Evolutionary conservation across 1,284 basidiomycete species (phyloP).

Genomic region (Inonotus hispidus): DNA sequence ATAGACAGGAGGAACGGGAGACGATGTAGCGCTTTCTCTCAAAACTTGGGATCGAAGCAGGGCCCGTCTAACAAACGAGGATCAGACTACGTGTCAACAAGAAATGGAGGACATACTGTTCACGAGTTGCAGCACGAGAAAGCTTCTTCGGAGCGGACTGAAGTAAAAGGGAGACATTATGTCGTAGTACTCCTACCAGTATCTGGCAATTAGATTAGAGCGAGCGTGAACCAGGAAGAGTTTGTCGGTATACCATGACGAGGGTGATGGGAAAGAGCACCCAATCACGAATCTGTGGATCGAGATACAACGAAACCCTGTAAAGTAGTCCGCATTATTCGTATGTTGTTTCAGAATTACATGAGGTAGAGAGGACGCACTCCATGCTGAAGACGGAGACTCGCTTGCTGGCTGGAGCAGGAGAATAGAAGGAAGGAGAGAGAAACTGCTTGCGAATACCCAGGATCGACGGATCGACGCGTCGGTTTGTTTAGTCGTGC

Average conservation of each 20-base stretch:
- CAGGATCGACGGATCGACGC: conserved; percentile 2
- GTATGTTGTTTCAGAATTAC: neutral
- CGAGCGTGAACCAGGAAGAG: neutral
- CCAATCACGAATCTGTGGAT: conserved; percentile 92
- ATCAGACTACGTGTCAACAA: neutral
- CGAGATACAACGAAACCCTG: conserved; percentile 79
- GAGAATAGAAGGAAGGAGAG: conserved; percentile 8
- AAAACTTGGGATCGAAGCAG: conserved; percentile 80
- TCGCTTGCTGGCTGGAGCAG: no score
- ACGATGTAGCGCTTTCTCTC: conserved; percentile 72
- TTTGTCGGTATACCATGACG: conserved; percentile 70
- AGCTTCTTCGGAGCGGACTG: conserved; percentile 84
- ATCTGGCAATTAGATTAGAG: conserved; percentile 46
- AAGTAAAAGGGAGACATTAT: conserved; percentile 88
- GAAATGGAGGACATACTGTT: conserved; percentile 68
- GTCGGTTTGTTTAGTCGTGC: neutral
- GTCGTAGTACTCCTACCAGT: conserved; percentile 88
- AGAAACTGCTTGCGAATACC: neutral
- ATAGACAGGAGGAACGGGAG: conserved; percentile 69
- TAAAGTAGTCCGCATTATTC: conserved; percentile 23
- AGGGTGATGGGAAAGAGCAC: conserved; percentile 96
- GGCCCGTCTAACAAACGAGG: conserved; percentile 59
- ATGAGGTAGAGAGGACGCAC: conserved; percentile 6
- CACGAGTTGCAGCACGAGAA: conserved; percentile 73
- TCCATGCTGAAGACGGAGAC: conserved; percentile 3